Evolutionary conservation across 2,329 filamentous ascomycete species (phyloP).

Genomic region (Calonectria pseudoreteaudii): DNA sequence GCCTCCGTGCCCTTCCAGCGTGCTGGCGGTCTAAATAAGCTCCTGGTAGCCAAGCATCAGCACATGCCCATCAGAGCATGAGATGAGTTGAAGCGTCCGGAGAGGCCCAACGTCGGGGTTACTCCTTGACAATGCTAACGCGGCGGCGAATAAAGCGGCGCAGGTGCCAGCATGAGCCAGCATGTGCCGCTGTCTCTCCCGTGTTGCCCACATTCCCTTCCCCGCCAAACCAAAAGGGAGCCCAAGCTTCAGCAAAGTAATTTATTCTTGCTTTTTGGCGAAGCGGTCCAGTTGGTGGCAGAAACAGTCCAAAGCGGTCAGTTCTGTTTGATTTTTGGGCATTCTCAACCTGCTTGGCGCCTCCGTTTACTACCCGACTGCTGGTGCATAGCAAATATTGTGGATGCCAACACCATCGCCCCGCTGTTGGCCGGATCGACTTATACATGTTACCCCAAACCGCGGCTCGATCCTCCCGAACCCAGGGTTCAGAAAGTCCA

Average conservation of each 20-base stretch:
- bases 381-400: background rate
- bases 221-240: constrained; percentile 3
- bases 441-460: background rate
- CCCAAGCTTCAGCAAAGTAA: background rate
- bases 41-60: background rate
- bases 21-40: background rate
- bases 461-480: constrained; percentile 12
- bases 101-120: background rate
- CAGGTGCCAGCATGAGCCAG: constrained; percentile 6
- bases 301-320: background rate
- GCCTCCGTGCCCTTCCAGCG: background rate
- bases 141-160: constrained; percentile 13
- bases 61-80: background rate
- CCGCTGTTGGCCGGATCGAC: constrained; percentile 11
- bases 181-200: constrained; percentile 8
- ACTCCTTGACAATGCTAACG: background rate
- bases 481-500: background rate
- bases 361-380: background rate
- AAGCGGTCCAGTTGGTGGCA: background rate
- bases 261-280: constrained; percentile 13
- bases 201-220: background rate
- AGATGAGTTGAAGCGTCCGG: background rate
- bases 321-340: background rate
- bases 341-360: background rate
- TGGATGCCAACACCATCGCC: background rate